Conservation (phyloP, 2,329 filamentous ascomycete species). For the Pseudomassariella vexata region DNA sequence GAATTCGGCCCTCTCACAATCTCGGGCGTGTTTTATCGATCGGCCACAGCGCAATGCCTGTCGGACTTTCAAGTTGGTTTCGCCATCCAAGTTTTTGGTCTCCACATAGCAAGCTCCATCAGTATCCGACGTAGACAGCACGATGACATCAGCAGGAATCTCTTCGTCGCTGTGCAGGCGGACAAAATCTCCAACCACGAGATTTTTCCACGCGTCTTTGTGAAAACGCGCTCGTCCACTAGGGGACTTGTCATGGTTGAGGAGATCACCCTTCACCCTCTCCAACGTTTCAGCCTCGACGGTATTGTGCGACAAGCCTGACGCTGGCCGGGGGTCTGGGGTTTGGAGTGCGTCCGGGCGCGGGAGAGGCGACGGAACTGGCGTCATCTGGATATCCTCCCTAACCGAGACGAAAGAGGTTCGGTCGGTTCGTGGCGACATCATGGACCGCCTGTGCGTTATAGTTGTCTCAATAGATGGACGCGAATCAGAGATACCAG, state of each 20-base stretch:
- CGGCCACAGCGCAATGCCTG: constrained; percentile 83
- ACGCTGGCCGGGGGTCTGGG: constrained; percentile 19
- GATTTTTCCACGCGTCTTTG: constrained; percentile 89
- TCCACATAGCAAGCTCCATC: constrained; percentile 97
- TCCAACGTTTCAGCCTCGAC: constrained; percentile 33
- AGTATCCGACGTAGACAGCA: constrained; percentile 85
- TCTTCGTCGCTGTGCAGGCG: constrained; percentile 95
- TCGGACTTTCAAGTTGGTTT: constrained; percentile 95
- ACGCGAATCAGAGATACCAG: constrained; percentile 51
- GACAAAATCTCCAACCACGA: constrained; percentile 93
- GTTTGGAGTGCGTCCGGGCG: constrained; percentile 23
- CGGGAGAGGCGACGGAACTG: constrained; percentile 76
- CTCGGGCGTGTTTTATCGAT: constrained; percentile 76
- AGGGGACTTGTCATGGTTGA: constrained; percentile 63
- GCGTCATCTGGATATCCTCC: constrained; percentile 90
- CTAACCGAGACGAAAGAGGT: constrained; percentile 48
- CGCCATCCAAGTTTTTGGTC: constrained; percentile 95
- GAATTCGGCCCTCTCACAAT: constrained; percentile 89
- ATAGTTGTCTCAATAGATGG: constrained; percentile 60
- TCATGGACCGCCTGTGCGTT: constrained; percentile 47
- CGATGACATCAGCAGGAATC: constrained; percentile 86
- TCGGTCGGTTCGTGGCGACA: constrained; percentile 41
- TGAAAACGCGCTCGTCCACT: constrained; percentile 79
- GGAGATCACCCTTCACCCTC: constrained; percentile 50
- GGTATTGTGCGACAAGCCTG: constrained; percentile 28